These are phyloP conservation scores for Phytopythium montanum DNA, from an alignment of 352 stramenopile species.

Conservation along the genomic window DNA sequence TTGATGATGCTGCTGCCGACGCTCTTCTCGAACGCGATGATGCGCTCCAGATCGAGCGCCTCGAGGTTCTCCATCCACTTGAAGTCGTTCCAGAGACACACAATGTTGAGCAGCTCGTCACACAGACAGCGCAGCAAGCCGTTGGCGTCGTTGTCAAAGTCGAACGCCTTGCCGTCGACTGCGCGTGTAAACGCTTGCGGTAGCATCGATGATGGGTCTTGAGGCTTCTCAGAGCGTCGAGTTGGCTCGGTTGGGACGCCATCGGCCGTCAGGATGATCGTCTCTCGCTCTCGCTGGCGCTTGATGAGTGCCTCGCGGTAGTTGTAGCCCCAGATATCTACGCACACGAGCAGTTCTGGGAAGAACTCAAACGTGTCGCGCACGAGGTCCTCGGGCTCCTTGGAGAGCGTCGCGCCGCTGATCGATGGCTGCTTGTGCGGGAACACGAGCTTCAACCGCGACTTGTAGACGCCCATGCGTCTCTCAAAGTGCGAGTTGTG, in stretches of 20 bases:
- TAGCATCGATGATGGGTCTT: conserved; percentile 12
- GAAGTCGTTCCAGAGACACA: conserved; percentile 79
- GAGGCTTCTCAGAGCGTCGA: background rate
- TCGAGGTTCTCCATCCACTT: conserved; percentile 63
- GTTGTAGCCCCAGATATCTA: conserved; percentile 63
- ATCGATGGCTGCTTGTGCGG: conserved; percentile 30
- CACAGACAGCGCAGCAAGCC: conserved; percentile 58
- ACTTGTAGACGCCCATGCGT: conserved; percentile 77
- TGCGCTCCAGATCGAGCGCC: conserved; percentile 35
- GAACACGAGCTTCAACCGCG: conserved; percentile 54
- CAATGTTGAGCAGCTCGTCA: conserved; percentile 66
- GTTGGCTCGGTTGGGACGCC: background rate
- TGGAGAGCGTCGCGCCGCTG: conserved; percentile 3
- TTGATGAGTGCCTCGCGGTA: conserved; percentile 34
- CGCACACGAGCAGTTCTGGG: conserved; percentile 56
- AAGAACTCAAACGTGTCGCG: conserved; percentile 68
- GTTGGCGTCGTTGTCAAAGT: conserved; percentile 65
- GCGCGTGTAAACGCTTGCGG: conserved; percentile 39
- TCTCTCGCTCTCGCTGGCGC: conserved; percentile 4
- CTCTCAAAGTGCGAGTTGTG: conserved; percentile 74
- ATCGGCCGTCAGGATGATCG: conserved; percentile 3
- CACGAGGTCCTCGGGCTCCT: conserved; percentile 46
- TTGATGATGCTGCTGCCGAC: conserved; percentile 59
- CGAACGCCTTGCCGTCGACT: conserved; percentile 44
- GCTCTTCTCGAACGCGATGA: conserved; percentile 55